Base-by-base conservation (phyloP, 768 basidiomycete genomes). In the Suillus luteus region DNA sequence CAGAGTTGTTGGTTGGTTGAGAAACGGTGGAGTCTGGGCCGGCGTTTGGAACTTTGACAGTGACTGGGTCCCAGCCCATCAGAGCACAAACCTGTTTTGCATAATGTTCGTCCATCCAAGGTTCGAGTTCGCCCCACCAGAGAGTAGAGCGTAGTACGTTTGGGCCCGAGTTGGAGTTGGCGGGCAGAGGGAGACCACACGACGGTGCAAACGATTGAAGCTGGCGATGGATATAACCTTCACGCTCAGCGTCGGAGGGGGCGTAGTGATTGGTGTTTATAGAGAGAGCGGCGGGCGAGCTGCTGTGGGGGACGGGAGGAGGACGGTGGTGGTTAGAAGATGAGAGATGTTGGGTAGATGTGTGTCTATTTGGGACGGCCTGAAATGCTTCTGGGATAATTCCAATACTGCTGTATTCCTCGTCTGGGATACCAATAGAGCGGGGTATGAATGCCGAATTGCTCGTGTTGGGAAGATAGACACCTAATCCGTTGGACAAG, bases 71-170 rank as follows among this genome's bases (percentile, higher is more conserved):
- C 94, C 95, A 96, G 63, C 89, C 86, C 91, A 95, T 92, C 72
- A 94, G 79, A 52, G 76, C 78, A 77, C 93, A 93, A 71, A 95
- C 92, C 74, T 93, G 91, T 76, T 91, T 90, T 51, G 89, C 91
- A 81, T 95, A 96, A 74, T 92, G 90, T 85, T 95, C 93, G 79
- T 96, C 93, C 95, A 96, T 96, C 95, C 95, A 96, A 68, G 90
- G 87, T 76, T 96, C 95, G 61, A 96, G 85, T 71, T 93, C 91
- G 67, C 88, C 87, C 87, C 95, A 92, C 83, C 87, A 92, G 68
- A 94, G 85, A 48, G 92, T 90, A 64, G 83, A 84, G 73, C 84
- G 83, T 55, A 81, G 75, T 41, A 79, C 46, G 59, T 64, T 52
- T 58, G 63, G 46, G 64, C 63, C 66, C 67, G 71, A 67, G 71